Evolutionary conservation across 2,329 filamentous ascomycete species (phyloP).

Genomic region (Pestalotiopsis sp.): DNA sequence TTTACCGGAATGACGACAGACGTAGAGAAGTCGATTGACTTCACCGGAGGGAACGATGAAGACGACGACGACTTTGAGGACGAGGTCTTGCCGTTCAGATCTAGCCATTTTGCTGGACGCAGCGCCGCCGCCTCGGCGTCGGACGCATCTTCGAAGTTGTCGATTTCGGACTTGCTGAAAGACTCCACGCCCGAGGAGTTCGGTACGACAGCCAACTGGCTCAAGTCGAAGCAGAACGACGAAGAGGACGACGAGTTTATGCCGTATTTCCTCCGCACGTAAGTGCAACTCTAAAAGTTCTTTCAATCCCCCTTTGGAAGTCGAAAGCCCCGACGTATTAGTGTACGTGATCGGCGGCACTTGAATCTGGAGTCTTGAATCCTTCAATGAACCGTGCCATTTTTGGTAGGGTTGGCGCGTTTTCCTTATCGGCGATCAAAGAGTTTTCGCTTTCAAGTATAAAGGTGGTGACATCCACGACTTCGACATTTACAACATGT

Average conservation of each 20-base stretch:
- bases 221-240: not conserved
- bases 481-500: no score
- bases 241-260: not conserved
- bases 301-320: not conserved
- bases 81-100: not conserved
- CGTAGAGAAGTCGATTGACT: not conserved
- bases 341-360: no score
- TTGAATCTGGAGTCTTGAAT: no score
- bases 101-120: not conserved
- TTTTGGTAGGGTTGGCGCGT: no score
- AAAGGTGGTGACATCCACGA: no score
- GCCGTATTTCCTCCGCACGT: not conserved
- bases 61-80: not conserved
- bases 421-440: no score
- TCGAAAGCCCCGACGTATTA: no score
- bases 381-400: no score
- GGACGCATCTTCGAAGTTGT: not conserved
- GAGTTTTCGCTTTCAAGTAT: no score
- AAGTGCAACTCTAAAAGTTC: not conserved
- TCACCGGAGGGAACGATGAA: not conserved
- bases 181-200: not conserved
- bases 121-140: not conserved
- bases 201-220: not conserved
- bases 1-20: not conserved
- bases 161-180: not conserved